Evolutionary conservation across 176 grass and related monocot species (phyloP), one percentile per base, ranked within the genome.

Genomic region (Tillandsia fasciculata): DNA sequence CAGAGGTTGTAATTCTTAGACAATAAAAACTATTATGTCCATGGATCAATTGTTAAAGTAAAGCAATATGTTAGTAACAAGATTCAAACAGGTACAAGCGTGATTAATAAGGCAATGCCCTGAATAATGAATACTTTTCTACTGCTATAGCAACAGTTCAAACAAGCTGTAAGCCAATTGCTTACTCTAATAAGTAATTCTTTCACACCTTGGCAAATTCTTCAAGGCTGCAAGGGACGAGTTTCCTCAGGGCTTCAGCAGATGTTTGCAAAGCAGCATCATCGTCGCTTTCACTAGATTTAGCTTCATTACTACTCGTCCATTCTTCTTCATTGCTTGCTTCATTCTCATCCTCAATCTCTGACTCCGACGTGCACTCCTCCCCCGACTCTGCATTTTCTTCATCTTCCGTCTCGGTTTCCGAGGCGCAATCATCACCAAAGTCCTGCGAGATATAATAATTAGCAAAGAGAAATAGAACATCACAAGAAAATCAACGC

Each of bases 201-300:
- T 61, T 61, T 61, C 56, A 70, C 84, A 87, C 93, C 86, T 82
- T 87, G 12, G 88, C 78, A 49, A 91, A 84, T 75, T 92, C 73
- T 74, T 97, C 83, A 29, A 92, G 64, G 69, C 73, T 73, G 76
- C 81, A 84, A 59, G 90, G 88, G 51, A 78, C 83, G 69, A 97
- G 69, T 52, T 87, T 87, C 75, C 84, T 87, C 61, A 90, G 68
- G 72, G 61, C 69, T 81, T 89, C 79, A 33, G 80, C 83, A 42
- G 89, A 85, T 14, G 10, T 61, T 74, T 80, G 80, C 26, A 89
- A 29, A 89, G 84, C 68, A 74, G 83, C 87, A 11, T 92, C 84
- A 3, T 90, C 89, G 8, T 92, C 89, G 66, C 82, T 91, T 85
- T 97, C 89, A 81, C 65, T 77, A 54, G 81, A 85, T 81, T 80